phyloP scores from a whole-genome alignment of 1,139 yeast genomes.

The Yamadazyma jaroonii region DNA sequence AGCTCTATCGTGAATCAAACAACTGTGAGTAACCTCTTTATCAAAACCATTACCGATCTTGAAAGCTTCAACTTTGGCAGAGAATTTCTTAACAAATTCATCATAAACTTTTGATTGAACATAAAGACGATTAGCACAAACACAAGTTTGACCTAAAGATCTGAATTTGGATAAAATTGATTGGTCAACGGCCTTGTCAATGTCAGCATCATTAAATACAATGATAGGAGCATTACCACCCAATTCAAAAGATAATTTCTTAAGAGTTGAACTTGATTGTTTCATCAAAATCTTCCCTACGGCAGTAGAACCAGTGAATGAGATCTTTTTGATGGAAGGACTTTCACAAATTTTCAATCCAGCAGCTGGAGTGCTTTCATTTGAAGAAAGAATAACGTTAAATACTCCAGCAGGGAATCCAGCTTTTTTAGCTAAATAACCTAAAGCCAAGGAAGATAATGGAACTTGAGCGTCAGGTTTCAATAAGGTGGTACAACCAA shows the following conservation, averaged over 20 bases:
- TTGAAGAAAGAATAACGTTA: constrained; percentile 38
- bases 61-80: constrained; percentile 29
- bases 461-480: constrained; percentile 49
- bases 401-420: constrained; percentile 46
- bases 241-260: constrained; percentile 49
- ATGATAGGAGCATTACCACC: constrained; percentile 55
- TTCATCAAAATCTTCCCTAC: constrained; percentile 53
- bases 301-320: constrained; percentile 59
- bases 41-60: constrained; percentile 46
- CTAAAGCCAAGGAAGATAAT: constrained; percentile 42
- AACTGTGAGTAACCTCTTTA: constrained; percentile 43
- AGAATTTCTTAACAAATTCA: constrained; percentile 38
- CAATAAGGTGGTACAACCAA: constrained; percentile 45
- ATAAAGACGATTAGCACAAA: constrained; percentile 81
- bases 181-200: constrained; percentile 48
- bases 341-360: constrained; percentile 37
- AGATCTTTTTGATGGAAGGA: constrained; percentile 43
- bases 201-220: constrained; percentile 47
- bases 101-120: constrained; percentile 72
- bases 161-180: constrained; percentile 56
- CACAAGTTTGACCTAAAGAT: constrained; percentile 88
- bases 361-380: constrained; percentile 32
- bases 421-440: constrained; percentile 41
- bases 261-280: constrained; percentile 44
- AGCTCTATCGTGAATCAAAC: constrained; percentile 40